These are phyloP conservation scores for Citrus reticulata DNA, from an alignment of 345 rosid species.

Conservation along the genomic window DNA sequence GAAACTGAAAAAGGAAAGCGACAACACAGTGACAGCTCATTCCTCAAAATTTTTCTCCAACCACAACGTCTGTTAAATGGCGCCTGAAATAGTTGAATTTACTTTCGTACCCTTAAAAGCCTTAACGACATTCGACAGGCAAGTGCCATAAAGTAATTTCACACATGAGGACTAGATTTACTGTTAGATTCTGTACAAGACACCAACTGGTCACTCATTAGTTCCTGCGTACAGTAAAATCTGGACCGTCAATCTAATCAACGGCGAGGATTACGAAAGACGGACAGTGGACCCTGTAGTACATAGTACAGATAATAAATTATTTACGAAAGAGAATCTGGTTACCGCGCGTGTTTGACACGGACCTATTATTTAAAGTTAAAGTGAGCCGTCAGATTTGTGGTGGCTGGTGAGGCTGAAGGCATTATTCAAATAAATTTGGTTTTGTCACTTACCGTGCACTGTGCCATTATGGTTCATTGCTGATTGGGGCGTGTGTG, in stretches of 20 bases:
- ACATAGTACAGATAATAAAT: conserved; percentile 18
- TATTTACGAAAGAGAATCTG: not conserved
- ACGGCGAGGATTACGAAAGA: conserved; percentile 18
- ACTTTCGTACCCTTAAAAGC: not conserved
- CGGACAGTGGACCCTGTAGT: conserved; percentile 18
- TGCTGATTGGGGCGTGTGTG: not conserved
- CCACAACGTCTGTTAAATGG: not conserved
- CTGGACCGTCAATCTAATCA: conserved; percentile 30
- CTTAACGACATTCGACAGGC: not conserved
- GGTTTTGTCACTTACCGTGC: not conserved
- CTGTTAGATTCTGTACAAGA: conserved; percentile 29
- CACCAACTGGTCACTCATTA: not conserved
- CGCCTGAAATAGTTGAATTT: not conserved
- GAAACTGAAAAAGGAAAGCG: not conserved
- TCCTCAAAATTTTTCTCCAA: not conserved
- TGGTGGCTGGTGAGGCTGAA: not conserved
- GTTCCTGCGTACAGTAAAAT: conserved; percentile 3
- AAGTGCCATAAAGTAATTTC: conserved; percentile 16
- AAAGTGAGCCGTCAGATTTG: not conserved
- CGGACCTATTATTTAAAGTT: not conserved
- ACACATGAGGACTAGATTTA: conserved; percentile 23
- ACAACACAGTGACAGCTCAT: conserved; percentile 8
- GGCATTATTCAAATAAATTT: not conserved
- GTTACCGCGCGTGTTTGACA: conserved; percentile 14
- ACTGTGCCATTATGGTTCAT: too few relatives aligned